Evolutionary conservation across 495 filamentous ascomycete genomes (phyloP).

Genomic region (Hypoxylon crocopeplum): DNA sequence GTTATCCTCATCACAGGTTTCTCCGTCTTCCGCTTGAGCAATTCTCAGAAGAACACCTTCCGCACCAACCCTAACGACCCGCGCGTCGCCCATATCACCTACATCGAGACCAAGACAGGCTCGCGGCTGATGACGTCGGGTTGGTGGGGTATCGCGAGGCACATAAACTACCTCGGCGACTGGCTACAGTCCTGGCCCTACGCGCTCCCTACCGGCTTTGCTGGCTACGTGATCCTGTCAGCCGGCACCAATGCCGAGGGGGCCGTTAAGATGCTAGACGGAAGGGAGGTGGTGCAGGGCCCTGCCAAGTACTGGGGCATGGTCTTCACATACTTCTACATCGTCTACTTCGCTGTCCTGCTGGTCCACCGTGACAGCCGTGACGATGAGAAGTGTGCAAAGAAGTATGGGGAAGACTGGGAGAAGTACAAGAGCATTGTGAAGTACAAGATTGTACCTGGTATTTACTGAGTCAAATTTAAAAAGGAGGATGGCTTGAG

Average conservation of each 20-base stretch:
- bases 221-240: constrained; percentile 72
- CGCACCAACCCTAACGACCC: constrained; percentile 87
- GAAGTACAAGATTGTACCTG: constrained; percentile 85
- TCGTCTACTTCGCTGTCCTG: constrained; percentile 89
- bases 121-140: constrained; percentile 82
- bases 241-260: constrained; percentile 53
- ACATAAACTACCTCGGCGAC: constrained; percentile 98
- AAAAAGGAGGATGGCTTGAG: background rate
- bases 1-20: constrained; percentile 74
- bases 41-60: constrained; percentile 95
- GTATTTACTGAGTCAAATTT: constrained; percentile 70
- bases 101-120: constrained; percentile 84
- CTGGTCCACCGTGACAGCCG: constrained; percentile 89
- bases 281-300: constrained; percentile 69
- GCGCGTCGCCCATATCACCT: constrained; percentile 78
- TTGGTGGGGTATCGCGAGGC: constrained; percentile 93
- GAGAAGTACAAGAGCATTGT: constrained; percentile 86
- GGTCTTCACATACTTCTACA: constrained; percentile 92
- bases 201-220: constrained; percentile 85
- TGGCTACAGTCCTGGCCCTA: constrained; percentile 96
- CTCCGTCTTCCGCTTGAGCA: constrained; percentile 88
- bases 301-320: constrained; percentile 82
- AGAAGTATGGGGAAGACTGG: constrained; percentile 96
- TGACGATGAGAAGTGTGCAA: constrained; percentile 90
- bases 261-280: constrained; percentile 62